phyloP scores from a whole-genome alignment of 208 protist species.

The Acanthamoeba culbertsoni region DNA sequence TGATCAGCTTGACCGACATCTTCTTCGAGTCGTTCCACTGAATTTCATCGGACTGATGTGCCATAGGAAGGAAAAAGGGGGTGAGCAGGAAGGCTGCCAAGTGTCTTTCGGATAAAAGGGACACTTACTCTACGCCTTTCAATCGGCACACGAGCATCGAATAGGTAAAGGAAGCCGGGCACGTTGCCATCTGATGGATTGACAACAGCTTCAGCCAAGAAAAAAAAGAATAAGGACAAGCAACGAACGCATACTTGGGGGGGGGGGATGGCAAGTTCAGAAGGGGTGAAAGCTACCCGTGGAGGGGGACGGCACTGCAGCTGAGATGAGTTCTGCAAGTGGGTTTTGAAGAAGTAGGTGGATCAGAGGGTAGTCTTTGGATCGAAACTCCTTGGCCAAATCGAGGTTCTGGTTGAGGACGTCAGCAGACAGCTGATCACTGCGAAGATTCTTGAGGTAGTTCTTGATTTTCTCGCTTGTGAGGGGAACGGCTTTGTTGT shows the following conservation, averaged over 20 bases:
- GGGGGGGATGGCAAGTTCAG: not conserved
- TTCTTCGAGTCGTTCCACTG: constrained; percentile 60
- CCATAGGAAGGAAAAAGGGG: not conserved
- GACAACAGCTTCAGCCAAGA: not conserved
- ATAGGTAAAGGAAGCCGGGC: constrained; percentile 38
- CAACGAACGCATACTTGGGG: not conserved
- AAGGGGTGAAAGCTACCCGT: not conserved
- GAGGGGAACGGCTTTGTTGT: constrained; percentile 41
- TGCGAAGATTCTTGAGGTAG: constrained; percentile 37
- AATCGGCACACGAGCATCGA: constrained; percentile 38
- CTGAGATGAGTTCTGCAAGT: constrained; percentile 44
- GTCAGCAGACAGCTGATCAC: constrained; percentile 24
- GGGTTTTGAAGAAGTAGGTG: constrained; percentile 58
- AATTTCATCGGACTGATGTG: constrained; percentile 2
- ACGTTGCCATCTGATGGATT: not conserved
- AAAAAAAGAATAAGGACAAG: not conserved
- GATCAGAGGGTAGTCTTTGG: constrained; percentile 57
- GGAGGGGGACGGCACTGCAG: not conserved
- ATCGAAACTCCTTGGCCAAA: constrained; percentile 53
- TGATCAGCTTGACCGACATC: constrained; percentile 61
- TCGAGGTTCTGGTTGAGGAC: constrained; percentile 54
- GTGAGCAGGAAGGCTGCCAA: not conserved
- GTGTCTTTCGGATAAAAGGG: not conserved
- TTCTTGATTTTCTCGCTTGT: constrained; percentile 47
- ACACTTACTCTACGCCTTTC: not conserved